Conservation (phyloP, 352 stramenopile genomes). For the Phytophthora chlamydospora region DNA sequence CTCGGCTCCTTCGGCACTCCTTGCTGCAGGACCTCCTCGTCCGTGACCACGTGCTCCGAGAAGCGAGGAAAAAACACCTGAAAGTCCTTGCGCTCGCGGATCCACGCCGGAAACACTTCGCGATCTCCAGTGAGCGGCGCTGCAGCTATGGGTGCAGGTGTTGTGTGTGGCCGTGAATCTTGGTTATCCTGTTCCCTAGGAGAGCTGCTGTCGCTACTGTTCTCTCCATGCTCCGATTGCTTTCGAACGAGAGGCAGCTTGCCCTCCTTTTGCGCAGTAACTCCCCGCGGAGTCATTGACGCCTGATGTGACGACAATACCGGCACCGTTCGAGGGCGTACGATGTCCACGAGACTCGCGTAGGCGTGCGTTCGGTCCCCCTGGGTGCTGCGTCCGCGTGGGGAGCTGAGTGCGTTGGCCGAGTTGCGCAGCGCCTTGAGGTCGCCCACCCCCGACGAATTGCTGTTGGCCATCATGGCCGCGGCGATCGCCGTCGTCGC, state of each 20-base stretch:
- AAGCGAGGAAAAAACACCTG: constrained; percentile 76
- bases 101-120: constrained; percentile 63
- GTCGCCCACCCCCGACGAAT: constrained; percentile 32
- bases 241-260: constrained; percentile 23
- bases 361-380: constrained; percentile 15
- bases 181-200: constrained; percentile 1
- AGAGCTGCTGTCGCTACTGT: constrained; percentile 1
- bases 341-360: constrained; percentile 27
- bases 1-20: constrained; percentile 65
- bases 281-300: constrained; percentile 7
- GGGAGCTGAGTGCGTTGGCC: constrained; percentile 39
- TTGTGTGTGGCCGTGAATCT: constrained; percentile 13
- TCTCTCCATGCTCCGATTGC: constrained; percentile 11
- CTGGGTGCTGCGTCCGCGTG: constrained; percentile 23
- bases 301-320: constrained; percentile 6
- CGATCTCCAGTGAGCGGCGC: constrained; percentile 28
- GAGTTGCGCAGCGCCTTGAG: constrained; percentile 41
- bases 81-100: constrained; percentile 81
- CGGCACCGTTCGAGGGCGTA: constrained; percentile 26
- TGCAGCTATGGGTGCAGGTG: constrained; percentile 1
- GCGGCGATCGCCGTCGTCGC: constrained; percentile 51
- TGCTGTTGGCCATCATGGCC: constrained; percentile 50
- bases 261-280: constrained; percentile 12
- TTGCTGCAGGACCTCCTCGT: constrained; percentile 72
- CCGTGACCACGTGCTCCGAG: constrained; percentile 60